Evolutionary conservation across 2,329 filamentous ascomycete genomes (phyloP), one percentile per base, ranked within the genome.

Genomic region (Aspergillus spinulosporus): DNA sequence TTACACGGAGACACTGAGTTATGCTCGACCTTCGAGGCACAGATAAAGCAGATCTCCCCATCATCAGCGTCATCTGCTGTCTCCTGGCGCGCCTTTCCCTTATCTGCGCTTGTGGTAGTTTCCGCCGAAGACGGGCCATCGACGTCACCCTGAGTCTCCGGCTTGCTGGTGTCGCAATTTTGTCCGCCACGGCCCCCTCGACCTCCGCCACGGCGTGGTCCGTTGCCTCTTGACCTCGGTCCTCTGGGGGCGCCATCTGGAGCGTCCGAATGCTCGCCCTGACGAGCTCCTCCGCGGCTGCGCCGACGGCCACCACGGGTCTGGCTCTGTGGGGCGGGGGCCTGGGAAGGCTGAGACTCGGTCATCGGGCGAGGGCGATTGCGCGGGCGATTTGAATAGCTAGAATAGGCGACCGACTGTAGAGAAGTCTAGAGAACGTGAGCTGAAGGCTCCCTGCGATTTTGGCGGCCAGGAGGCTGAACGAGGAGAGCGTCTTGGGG

Each of bases 41-140:
- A 99, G 69, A 99, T 99, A 76, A 97, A 97, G 83, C 94, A 99
- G 59, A 97, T 84, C 60, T 97, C 92, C 28, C 82, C 87, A 54
- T 92, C 88, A 31, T 79, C 78, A 26, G 82, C 83, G 47, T 83
- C 83, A 2, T 74, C 72, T 12, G 67, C 65, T 34, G 65, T 67
- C 12, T 63, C 61, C 32, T 50, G 52, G 21, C 64, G 55, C 34
- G 68, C 63, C 49, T 66, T 68, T 8, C 21, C 43, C 66, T 73
- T 71, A 54, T 71, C 55, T 49, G 63, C 62, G 65, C 69, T 65
- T 69, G 67, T 53, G 65, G 75, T 71, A 74, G 72, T 66, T 69
- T 76, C 77, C 72, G 74, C 74, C 74, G 73, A 68, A 70, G 71
- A 69, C 74, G 71, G 68, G 42, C 44, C 52, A 21, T 56, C 49